Evolutionary conservation across 169 alveolate species (phyloP), one percentile per base, ranked within the genome.

Genomic region (Plasmodium gaboni): DNA sequence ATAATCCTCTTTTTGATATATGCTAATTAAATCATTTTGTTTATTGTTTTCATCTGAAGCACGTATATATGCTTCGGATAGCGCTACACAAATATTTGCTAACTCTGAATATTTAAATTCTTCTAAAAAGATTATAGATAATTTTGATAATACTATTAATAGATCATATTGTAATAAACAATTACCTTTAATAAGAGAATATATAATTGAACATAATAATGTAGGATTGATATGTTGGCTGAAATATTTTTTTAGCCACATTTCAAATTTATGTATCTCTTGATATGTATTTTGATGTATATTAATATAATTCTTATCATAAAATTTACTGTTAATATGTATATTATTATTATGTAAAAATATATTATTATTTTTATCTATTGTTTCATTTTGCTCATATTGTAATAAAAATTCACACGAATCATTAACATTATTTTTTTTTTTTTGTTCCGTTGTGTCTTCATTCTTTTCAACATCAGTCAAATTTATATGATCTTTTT

Each of bases 171-270:
- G 83, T 51, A 80, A 72, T 46, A 67, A 22, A 46, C 90, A 68
- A 28, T 80, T 80, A 10, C 90, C 90, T 48, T 80, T 80, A 80
- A 80, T 80, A 24, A 80, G 51, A 19, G 90, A 80, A 80, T 80
- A 80, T 19, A 80, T 80, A 63, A 80, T 68, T 67, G 90, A 80
- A 28, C 85, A 80, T 24, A 80, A 5, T 61, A 80, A 38, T 63
- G 90, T 80, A 9, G 90, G 9, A 55, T 80, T 80, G 10, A 65
- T 55, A 61, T 80, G 51, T 55, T 67, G 53, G 19, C 73, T 80
- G 19, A 80, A 8, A 28, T 80, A 73, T 7, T 57, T 80, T 17
- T 67, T 80, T 38, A 80, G 44, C 15, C 24, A 50, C 15, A 32
- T 59, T 26, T 68, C 85, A 22, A 57, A 15, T 76, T 61, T 63